Evolutionary conservation across 108 stramenopile species (phyloP).

Genomic region (Skeletonema menzelii): DNA sequence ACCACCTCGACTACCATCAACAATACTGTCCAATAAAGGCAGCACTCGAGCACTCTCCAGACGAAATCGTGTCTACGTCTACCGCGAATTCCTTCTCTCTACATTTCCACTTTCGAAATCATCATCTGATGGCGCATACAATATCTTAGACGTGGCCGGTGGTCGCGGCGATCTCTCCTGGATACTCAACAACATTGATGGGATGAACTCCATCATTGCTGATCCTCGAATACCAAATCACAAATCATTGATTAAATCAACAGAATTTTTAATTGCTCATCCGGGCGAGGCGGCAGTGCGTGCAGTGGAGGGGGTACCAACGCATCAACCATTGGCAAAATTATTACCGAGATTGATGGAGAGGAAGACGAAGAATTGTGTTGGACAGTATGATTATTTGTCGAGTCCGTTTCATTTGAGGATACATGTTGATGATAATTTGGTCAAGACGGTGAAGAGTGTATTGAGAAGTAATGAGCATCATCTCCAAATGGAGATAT

Average conservation of each 20-base stretch:
- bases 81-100: slow-evolving; percentile 62
- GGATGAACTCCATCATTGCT: slow-evolving; percentile 59
- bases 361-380: not conserved
- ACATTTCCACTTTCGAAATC: slow-evolving; percentile 19
- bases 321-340: slow-evolving; percentile 67
- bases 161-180: slow-evolving; percentile 84
- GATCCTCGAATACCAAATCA: slow-evolving; percentile 67
- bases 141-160: slow-evolving; percentile 78
- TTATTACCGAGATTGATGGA: slow-evolving; percentile 44
- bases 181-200: slow-evolving; percentile 61
- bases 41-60: slow-evolving; percentile 60
- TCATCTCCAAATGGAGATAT: slow-evolving; percentile 11
- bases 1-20: not conserved
- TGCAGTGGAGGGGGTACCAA: slow-evolving; percentile 47
- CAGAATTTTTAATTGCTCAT: slow-evolving; percentile 51
- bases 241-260: slow-evolving; percentile 50
- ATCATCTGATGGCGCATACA: not conserved
- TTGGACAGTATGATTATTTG: not conserved
- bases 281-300: slow-evolving; percentile 60
- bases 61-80: slow-evolving; percentile 67
- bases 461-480: not conserved
- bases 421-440: slow-evolving; percentile 49
- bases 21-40: slow-evolving; percentile 20
- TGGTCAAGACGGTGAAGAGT: slow-evolving; percentile 46
- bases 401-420: slow-evolving; percentile 48